A percentile compares a stretch with the other conserved stretches of the same genome.
Conservation (phyloP, 2,329 filamentous ascomycete genomes). For the Ophiostoma perfectum region DNA sequence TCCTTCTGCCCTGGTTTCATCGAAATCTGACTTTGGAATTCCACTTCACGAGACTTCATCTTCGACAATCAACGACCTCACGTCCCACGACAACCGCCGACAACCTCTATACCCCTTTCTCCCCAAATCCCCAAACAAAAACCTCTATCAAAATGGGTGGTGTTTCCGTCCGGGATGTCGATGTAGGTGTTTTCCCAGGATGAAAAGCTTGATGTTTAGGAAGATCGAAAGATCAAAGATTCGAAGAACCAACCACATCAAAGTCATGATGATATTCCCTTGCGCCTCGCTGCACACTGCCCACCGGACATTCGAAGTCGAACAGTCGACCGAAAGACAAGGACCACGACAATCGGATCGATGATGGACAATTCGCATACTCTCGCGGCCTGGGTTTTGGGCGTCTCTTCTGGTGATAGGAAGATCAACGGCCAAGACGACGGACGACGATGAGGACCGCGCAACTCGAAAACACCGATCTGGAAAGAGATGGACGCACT, state of each 20-base stretch:
- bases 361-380: neutral
- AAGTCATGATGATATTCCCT: slow-evolving; percentile 8
- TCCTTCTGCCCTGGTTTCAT: neutral
- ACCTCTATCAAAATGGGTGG: slow-evolving; percentile 59
- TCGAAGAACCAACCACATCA: slow-evolving; percentile 12
- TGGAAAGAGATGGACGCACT: slow-evolving; percentile 9
- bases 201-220: slow-evolving; percentile 15
- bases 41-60: slow-evolving; percentile 13
- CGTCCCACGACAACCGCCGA: slow-evolving; percentile 22
- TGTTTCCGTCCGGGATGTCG: slow-evolving; percentile 79
- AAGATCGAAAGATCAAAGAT: neutral
- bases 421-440: slow-evolving; percentile 1
- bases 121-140: slow-evolving; percentile 20
- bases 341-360: slow-evolving; percentile 3
- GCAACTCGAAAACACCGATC: slow-evolving; percentile 2
- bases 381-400: neutral
- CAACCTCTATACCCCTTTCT: slow-evolving; percentile 13
- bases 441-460: neutral
- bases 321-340: neutral
- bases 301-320: neutral
- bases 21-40: neutral
- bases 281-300: slow-evolving; percentile 7
- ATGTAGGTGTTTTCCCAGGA: slow-evolving; percentile 54
- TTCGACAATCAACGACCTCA: slow-evolving; percentile 16
- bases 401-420: slow-evolving; percentile 12